Evolutionary conservation across 23 red algal genomes (phyloP), one percentile per base, ranked within the genome.

Genomic region (Pyropia yezoensis): DNA sequence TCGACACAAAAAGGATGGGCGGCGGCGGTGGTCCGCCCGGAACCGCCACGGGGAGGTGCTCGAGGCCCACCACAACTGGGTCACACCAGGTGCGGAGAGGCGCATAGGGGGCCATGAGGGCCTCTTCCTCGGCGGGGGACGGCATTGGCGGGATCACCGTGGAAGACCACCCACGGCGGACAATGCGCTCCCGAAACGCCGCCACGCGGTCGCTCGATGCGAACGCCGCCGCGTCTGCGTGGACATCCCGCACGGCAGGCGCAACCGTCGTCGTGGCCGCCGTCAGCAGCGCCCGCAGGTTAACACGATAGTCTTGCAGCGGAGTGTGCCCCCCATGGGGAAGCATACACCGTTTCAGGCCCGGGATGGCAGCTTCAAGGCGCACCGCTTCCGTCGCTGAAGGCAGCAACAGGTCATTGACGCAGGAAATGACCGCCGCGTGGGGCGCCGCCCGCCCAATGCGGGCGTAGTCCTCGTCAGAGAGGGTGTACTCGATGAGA

Each of bases 1-100:
- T 98, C 15, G 61, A 65, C 17, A 98, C 81, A 52, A 98, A 91
- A 45, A 98, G 66, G 14, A 98, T 70, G n/a, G 94, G 94, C 21
- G 50, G 53, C 30, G 49, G 22, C 11, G 39, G 39, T 1, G 39
- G 39, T 13, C 39, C 39, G 39, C 39, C 39, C 7, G 50, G 49
- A 18, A 52, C 70, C 17, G 52, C 54, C 4, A 2, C 24, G 3
- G 76, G 69, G 3, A 90, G 27, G n/a, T 75, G 74, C 63, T 90
- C 86, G 51, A 76, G 67, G 18, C 86, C 86, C 49, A 90, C 61
- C 59, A 90, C 70, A 7, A 90, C 78, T 5, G 86, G 86, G 50
- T 74, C 74, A 51, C 55, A 74, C 29, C 39, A 47, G 0, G 39
- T 47, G 39, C 39, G 39, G 6, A 47, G 39, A 6, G 39, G 39